Evolutionary conservation across 192 early-diverging fungal species (phyloP).

Genomic region (Coemansia sp.): DNA sequence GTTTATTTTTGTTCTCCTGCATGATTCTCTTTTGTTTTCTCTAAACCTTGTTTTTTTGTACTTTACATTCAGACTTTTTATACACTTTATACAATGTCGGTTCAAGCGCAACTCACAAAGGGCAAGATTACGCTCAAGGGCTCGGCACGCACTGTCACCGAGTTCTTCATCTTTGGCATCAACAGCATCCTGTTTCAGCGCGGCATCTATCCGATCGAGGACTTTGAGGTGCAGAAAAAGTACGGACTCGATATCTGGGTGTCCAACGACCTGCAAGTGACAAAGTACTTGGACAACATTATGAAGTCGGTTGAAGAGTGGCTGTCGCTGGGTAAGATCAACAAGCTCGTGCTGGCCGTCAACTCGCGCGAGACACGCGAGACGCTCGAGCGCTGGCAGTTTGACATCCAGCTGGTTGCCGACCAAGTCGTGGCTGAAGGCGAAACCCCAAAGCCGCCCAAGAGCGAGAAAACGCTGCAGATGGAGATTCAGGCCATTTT

Average conservation of each 20-base stretch:
- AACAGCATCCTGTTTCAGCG: constrained; percentile 92
- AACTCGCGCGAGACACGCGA: constrained; percentile 80
- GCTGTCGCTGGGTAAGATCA: constrained; percentile 71
- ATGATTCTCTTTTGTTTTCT: not conserved
- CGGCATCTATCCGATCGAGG: constrained; percentile 89
- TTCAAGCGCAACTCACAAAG: constrained; percentile 48
- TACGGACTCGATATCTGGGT: constrained; percentile 84
- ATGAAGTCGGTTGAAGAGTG: constrained; percentile 79
- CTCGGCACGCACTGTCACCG: constrained; percentile 78
- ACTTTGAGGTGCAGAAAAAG: constrained; percentile 82
- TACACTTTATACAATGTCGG: constrained; percentile 25
- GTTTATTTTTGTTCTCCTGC: not conserved
- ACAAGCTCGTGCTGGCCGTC: constrained; percentile 84
- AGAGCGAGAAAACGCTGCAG: constrained; percentile 51
- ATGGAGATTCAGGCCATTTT: constrained; percentile 86
- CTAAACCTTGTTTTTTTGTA: constrained; percentile 5
- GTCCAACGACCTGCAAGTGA: constrained; percentile 70
- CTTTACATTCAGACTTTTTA: constrained; percentile 9
- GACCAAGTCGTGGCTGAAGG: constrained; percentile 18
- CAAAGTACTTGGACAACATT: constrained; percentile 73
- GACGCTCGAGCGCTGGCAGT: constrained; percentile 91
- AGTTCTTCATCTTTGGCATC: constrained; percentile 86
- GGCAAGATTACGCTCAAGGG: constrained; percentile 80
- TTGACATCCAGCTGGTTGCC: constrained; percentile 77
- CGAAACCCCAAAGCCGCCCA: constrained; percentile 28